Base-by-base conservation (phyloP, 1,139 yeast genomes). In the Hyphopichia fennica region DNA sequence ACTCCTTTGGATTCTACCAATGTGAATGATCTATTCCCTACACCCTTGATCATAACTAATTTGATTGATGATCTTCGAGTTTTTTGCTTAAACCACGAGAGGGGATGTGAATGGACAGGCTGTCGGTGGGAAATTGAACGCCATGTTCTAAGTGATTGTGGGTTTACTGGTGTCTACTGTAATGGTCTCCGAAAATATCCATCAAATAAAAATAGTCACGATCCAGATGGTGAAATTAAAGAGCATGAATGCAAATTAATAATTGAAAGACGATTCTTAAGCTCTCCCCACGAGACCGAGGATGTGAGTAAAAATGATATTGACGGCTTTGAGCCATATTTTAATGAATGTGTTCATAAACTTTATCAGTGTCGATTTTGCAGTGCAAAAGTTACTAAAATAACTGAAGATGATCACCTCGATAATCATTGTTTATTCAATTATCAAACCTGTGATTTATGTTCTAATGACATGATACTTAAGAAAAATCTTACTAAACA, bases 81-180 rank as follows among this genome's bases (percentile, higher is more conserved):
- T 0, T 61, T 56, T 38, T 84, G 90, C 53, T 68, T 82, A 41
- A 79, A 80, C 51, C 43, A 54, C 11, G 64, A 60, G 30, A 56
- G 84, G 38, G 90, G 89, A 0, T 84, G 90, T 56, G 58, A 51
- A 1, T 79, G 83, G 81, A 53, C 51, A 2, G 86, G 85, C 2
- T 68, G 79, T 45, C 63, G 88, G 23, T 82, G 89, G 86, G 75
- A 78, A 42, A 52, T 82, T 6, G 75, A 74, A 37, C 72, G 67
- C 37, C 90, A 84, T 58, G 63, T 80, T 2, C 39, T 62, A 7
- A 57, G 59, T 2, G 78, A 72, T 20, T 84, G 90, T 57, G 72
- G 61, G 7, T 73, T 60, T 50, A 80, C 84, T 0, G 73, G 77
- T 3, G 79, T 82, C 1, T 45, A 45, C 33, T 84, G 84, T 49